Evolutionary conservation across 805 yeast species (phyloP), one percentile per base, ranked within the genome.

Genomic region (Yamadazyma nakazawae): DNA sequence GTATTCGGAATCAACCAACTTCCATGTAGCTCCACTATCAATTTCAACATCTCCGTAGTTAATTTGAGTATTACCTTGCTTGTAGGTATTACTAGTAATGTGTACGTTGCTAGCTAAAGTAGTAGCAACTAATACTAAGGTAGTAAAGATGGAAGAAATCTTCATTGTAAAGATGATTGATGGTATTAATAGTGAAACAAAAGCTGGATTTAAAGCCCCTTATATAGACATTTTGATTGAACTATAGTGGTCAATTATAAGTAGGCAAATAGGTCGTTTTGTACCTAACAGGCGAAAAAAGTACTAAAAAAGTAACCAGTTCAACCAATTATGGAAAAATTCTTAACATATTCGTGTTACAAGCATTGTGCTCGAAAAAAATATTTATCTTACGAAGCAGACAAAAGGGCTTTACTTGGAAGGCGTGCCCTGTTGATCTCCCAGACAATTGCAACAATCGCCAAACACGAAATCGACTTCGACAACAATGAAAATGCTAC

Each of bases 1-100:
- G 19, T 51, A 26, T 13, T 54, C 49, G 36, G 57, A 54, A 40
- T 57, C 52, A 24, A 59, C 50, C 21, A 63, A 53, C 13, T 66
- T 55, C 52, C 57, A 63, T 41, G 53, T 58, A 9, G 51, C 61
- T 32, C 61, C 64, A 5, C 52, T 24, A 13, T 51, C 45, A 31
- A 64, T 50, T 9, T 37, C 43, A 16, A 48, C 51, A 37, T 37
- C 45, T 32, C 44, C 54, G 11, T n/a, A 37, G 34, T 25, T 43
- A 11, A 47, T 30, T 35, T 41, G 34, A 8, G 12, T 25, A 28
- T 39, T 34, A 19, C 53, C 53, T 17, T 31, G 10, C n/a, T 34
- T 47, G 18, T 14, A 14, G 12, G 44, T 47, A 25, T 44, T 39
- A 6, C 32, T 14, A 12, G 42, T 19, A 31, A 47, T 37, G 11